These are phyloP conservation scores for Scheffersomyces titani DNA, from an alignment of 1,139 yeast genomes.

Conservation along the genomic window DNA sequence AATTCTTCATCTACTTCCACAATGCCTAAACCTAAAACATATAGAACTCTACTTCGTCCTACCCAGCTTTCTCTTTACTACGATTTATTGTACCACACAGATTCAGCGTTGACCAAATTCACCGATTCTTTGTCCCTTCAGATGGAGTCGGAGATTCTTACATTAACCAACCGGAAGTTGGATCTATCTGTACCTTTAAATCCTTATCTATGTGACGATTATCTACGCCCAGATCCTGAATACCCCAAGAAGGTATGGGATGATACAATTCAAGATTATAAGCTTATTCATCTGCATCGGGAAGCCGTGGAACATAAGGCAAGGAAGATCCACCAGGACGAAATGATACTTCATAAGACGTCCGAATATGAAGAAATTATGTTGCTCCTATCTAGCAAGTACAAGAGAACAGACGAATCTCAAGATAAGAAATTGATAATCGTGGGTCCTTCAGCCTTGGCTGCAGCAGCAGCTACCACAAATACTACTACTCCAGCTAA, in stretches of 20 bases:
- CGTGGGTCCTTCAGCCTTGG: slow-evolving; percentile 34
- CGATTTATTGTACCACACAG: slow-evolving; percentile 83
- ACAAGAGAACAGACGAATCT: slow-evolving; percentile 39
- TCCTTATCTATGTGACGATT: slow-evolving; percentile 55
- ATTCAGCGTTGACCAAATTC: slow-evolving; percentile 69
- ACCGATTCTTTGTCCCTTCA: slow-evolving; percentile 75
- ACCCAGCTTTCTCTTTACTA: slow-evolving; percentile 81
- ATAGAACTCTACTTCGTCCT: slow-evolving; percentile 75
- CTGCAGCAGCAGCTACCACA: slow-evolving; percentile 14
- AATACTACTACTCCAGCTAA: slow-evolving; percentile 20
- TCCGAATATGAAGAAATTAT: slow-evolving; percentile 90
- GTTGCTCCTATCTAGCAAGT: slow-evolving; percentile 51
- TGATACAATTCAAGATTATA: slow-evolving; percentile 31
- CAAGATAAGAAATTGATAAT: slow-evolving; percentile 43
- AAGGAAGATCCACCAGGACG: slow-evolving; percentile 48
- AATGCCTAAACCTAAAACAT: slow-evolving; percentile 58
- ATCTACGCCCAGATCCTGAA: slow-evolving; percentile 47
- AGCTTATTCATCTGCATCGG: slow-evolving; percentile 47
- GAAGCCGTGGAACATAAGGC: slow-evolving; percentile 44
- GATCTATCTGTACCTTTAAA: slow-evolving; percentile 73
- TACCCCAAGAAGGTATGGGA: slow-evolving; percentile 48
- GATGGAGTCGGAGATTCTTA: slow-evolving; percentile 82
- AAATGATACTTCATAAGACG: slow-evolving; percentile 61
- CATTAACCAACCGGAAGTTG: slow-evolving; percentile 74
- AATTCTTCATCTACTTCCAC: slow-evolving; percentile 6